A percentile compares a stretch with the other conserved stretches of the same genome.
These are phyloP conservation scores for Phoenix roebelenii DNA, from an alignment of 176 grass and related monocot genomes.

Conservation along the genomic window DNA sequence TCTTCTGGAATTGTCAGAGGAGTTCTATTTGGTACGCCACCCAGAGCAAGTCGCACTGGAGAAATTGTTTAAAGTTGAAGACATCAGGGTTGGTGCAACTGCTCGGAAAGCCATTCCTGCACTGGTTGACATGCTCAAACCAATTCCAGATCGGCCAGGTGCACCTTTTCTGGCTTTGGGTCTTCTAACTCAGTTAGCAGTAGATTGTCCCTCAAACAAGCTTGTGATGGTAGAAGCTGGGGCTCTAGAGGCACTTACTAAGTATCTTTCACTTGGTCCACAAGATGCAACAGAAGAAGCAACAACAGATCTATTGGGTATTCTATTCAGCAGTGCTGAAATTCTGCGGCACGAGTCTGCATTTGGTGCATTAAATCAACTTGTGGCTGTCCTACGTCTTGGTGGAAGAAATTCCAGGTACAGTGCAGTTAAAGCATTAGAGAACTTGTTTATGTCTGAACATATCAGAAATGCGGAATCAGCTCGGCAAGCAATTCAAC, in stretches of 20 bases:
- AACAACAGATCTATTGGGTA: slow-evolving; percentile 80
- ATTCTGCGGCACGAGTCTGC: slow-evolving; percentile 86
- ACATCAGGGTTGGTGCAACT: slow-evolving; percentile 79
- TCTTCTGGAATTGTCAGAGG: slow-evolving; percentile 84
- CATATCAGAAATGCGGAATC: slow-evolving; percentile 93
- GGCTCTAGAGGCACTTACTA: slow-evolving; percentile 88
- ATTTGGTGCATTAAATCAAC: slow-evolving; percentile 82
- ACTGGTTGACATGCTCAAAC: slow-evolving; percentile 99
- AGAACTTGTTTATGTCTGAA: slow-evolving; percentile 89
- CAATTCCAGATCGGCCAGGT: slow-evolving; percentile 95
- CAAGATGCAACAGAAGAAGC: slow-evolving; percentile 97
- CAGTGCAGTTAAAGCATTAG: slow-evolving; percentile 96
- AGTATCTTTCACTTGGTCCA: slow-evolving; percentile 91
- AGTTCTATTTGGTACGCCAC: slow-evolving; percentile 80
- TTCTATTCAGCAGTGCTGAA: slow-evolving; percentile 78
- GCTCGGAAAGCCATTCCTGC: slow-evolving; percentile 88
- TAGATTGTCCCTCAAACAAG: slow-evolving; percentile 85
- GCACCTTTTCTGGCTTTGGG: slow-evolving; percentile 90
- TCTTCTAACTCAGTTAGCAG: slow-evolving; percentile 79
- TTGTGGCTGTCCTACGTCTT: slow-evolving; percentile 91
- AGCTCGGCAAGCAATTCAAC: slow-evolving; percentile 87
- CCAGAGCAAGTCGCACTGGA: slow-evolving; percentile 91
- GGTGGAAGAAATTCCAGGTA: slow-evolving; percentile 96
- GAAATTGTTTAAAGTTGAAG: slow-evolving; percentile 94
- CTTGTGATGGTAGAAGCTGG: slow-evolving; percentile 95